Evolutionary conservation across 78 protist genomes (phyloP).

Genomic region (Cavenderia fasciculata): DNA sequence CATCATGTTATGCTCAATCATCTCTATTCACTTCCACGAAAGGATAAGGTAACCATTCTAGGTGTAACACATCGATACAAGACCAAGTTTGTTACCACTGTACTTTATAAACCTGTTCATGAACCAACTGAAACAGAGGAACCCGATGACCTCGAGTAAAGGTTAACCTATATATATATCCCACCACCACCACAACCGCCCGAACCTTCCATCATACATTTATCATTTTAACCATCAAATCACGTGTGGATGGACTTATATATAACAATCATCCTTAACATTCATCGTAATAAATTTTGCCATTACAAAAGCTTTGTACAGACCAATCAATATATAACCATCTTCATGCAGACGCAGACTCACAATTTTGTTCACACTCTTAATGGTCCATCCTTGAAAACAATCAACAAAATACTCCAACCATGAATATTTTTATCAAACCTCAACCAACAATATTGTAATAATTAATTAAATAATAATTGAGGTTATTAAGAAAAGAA

Average conservation of each 20-base stretch:
- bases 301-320: too few relatives aligned
- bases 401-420: constrained; percentile 80
- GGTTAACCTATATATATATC: neutral
- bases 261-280: too few relatives aligned
- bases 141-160: neutral
- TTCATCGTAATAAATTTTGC: too few relatives aligned
- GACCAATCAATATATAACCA: too few relatives aligned
- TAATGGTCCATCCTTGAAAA: constrained; percentile 91
- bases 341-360: neutral
- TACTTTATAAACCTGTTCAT: constrained; percentile 80
- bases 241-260: too few relatives aligned
- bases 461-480: too few relatives aligned
- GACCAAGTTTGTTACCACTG: constrained; percentile 90
- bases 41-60: constrained; percentile 81
- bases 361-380: constrained; percentile 88
- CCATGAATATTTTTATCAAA: too few relatives aligned
- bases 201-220: too few relatives aligned
- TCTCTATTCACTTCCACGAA: constrained; percentile 81
- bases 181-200: neutral
- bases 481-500: too few relatives aligned
- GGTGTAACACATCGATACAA: constrained; percentile 90
- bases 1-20: constrained; percentile 95
- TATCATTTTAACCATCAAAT: too few relatives aligned
- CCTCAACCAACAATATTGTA: too few relatives aligned
- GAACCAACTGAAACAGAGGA: constrained; percentile 28